A percentile compares a stretch with the other conserved stretches of the same genome.
Evolutionary conservation across 1,284 basidiomycete genomes (phyloP).

Genomic region (Singerocomus inundabilis): DNA sequence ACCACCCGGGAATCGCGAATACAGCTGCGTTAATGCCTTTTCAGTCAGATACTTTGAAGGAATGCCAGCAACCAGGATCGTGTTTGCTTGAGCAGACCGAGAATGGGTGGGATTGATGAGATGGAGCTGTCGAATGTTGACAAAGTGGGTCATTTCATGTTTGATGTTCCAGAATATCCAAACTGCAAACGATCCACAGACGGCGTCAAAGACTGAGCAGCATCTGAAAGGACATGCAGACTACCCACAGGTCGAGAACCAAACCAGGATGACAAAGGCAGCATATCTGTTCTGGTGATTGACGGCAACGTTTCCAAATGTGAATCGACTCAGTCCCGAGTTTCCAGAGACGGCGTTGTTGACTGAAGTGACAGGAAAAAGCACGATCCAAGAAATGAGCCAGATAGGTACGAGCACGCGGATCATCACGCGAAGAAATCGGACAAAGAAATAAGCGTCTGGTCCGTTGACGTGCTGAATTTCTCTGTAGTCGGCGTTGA

Average conservation of each 20-base stretch:
- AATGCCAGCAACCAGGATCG: constrained; percentile 87
- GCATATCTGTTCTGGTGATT: constrained; percentile 60
- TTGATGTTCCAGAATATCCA: constrained; percentile 86
- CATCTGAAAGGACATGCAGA: background rate
- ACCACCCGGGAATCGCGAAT: constrained; percentile 77
- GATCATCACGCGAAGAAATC: constrained; percentile 82
- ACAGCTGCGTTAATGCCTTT: constrained; percentile 65
- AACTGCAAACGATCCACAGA: constrained; percentile 39
- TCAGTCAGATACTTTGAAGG: constrained; percentile 74
- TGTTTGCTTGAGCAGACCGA: constrained; percentile 77
- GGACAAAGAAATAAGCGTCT: constrained; percentile 93
- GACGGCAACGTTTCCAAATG: constrained; percentile 74
- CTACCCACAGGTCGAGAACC: constrained; percentile 70
- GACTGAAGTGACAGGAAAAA: constrained; percentile 68
- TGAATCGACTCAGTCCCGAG: constrained; percentile 71
- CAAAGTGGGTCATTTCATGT: constrained; percentile 78
- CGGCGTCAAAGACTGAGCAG: background rate
- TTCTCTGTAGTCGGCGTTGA: constrained; percentile 54
- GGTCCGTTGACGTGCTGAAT: constrained; percentile 79
- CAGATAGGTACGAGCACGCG: constrained; percentile 82
- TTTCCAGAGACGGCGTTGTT: constrained; percentile 47
- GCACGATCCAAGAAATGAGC: constrained; percentile 69
- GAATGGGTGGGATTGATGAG: constrained; percentile 76
- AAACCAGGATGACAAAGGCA: constrained; percentile 74
- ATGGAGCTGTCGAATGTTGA: constrained; percentile 81